Evolutionary conservation across 2,329 filamentous ascomycete species (phyloP).

Genomic region (Colletotrichum eleusines): DNA sequence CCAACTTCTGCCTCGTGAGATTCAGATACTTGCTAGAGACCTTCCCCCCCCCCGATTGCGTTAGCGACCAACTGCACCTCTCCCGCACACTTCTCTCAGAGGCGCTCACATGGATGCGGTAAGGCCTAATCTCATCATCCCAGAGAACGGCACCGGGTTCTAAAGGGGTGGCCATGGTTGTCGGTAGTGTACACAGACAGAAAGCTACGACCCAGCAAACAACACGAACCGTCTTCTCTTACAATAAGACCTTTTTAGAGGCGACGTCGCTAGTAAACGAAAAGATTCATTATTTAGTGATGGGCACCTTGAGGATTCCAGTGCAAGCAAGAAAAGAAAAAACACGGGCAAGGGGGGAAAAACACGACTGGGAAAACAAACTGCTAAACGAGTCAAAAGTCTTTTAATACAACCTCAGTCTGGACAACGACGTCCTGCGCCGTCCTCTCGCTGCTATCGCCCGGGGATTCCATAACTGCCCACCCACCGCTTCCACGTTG

Average conservation of each 20-base stretch:
- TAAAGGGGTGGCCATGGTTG: slow-evolving; percentile 24
- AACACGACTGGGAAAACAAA: neutral
- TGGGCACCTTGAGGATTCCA: neutral
- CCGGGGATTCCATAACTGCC: slow-evolving; percentile 28
- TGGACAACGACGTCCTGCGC: slow-evolving; percentile 18
- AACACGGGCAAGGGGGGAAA: neutral
- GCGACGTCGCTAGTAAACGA: neutral
- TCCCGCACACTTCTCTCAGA: neutral
- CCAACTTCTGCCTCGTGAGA: slow-evolving; percentile 75
- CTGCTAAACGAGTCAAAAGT: slow-evolving; percentile 21
- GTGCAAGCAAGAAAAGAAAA: neutral
- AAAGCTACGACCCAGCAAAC: neutral
- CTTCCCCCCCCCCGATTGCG: slow-evolving; percentile 51
- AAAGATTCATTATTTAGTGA: neutral
- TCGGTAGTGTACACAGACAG: slow-evolving; percentile 11
- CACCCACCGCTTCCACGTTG: slow-evolving; percentile 20
- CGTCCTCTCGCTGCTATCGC: slow-evolving; percentile 18
- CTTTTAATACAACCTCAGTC: slow-evolving; percentile 17
- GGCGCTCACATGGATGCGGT: slow-evolving; percentile 67
- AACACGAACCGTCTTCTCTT: neutral
- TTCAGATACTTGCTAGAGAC: slow-evolving; percentile 76
- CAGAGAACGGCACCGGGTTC: slow-evolving; percentile 35
- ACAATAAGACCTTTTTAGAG: neutral
- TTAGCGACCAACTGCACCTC: slow-evolving; percentile 46
- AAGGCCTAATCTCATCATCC: slow-evolving; percentile 63